Percentiles rank a stretch among this genome's conserved stretches.
phyloP scores from a whole-genome alignment of 495 filamentous ascomycete genomes.

The Penicillium salamii region DNA sequence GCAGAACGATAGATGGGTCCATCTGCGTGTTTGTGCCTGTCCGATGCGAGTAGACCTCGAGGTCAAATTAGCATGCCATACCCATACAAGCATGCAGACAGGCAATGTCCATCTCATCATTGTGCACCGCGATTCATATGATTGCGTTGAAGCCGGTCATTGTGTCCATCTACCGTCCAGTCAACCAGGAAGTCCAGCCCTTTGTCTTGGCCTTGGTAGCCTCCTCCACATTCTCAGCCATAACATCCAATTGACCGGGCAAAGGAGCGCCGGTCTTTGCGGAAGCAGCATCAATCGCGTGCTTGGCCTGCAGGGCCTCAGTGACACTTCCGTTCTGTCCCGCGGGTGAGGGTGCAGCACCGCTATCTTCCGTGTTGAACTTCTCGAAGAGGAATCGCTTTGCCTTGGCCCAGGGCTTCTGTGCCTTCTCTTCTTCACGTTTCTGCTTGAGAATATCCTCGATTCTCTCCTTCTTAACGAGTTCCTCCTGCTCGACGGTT shows the following conservation, averaged over 20 bases:
- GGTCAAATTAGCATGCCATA: not conserved
- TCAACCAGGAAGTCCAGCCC: slow-evolving; percentile 47
- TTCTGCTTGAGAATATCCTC: slow-evolving; percentile 45
- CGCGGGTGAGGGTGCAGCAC: slow-evolving; percentile 13
- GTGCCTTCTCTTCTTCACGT: slow-evolving; percentile 40
- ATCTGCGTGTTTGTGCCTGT: not conserved
- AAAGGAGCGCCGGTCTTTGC: slow-evolving; percentile 14
- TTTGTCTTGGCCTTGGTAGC: slow-evolving; percentile 37
- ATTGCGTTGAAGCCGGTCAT: not conserved
- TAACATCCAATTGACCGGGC: slow-evolving; percentile 39
- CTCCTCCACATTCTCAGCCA: slow-evolving; percentile 41
- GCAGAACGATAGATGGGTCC: not conserved
- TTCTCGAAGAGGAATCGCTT: slow-evolving; percentile 45
- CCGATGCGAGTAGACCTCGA: not conserved
- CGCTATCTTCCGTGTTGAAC: slow-evolving; percentile 48
- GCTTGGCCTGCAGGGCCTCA: slow-evolving; percentile 42
- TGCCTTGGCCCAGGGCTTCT: slow-evolving; percentile 42
- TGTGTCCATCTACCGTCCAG: slow-evolving; percentile 29
- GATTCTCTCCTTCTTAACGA: slow-evolving; percentile 61
- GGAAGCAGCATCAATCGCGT: slow-evolving; percentile 18
- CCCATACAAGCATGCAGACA: not conserved
- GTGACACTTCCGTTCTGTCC: slow-evolving; percentile 24
- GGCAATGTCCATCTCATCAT: slow-evolving; percentile 1
- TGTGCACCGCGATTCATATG: slow-evolving; percentile 2
- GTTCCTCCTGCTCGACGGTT: slow-evolving; percentile 45